Conservation (phyloP, 2,329 filamentous ascomycete species). For the Xylariaceae sp. region DNA sequence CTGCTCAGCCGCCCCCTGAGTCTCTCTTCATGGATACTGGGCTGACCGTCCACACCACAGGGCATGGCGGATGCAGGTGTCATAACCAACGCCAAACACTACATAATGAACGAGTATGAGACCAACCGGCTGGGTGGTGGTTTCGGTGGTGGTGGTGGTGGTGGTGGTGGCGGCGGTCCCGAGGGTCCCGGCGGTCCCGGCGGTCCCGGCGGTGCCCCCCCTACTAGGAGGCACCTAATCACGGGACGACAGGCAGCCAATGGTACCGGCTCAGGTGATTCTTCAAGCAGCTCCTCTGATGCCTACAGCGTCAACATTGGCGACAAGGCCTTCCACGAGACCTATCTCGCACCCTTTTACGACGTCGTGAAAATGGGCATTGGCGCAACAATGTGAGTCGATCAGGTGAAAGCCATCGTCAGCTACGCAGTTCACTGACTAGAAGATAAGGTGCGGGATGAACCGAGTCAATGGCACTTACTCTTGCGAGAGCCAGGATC, state of each 20-base stretch:
- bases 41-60: not conserved
- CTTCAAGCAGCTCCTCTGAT: not conserved
- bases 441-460: slow-evolving; percentile 13
- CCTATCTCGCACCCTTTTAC: slow-evolving; percentile 17
- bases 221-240: no score
- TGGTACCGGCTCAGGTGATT: not conserved
- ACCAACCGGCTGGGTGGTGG: slow-evolving; percentile 5
- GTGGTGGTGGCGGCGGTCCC: slow-evolving; percentile 3
- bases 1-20: no score
- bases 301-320: slow-evolving; percentile 10
- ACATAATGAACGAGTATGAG: slow-evolving; percentile 9
- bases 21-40: no score
- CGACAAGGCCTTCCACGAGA: slow-evolving; percentile 19
- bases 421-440: not conserved
- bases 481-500: slow-evolving; percentile 18
- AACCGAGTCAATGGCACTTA: slow-evolving; percentile 16
- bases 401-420: not conserved
- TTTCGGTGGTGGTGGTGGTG: not conserved
- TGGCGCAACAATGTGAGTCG: slow-evolving; percentile 12
- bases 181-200: slow-evolving; percentile 2
- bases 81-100: slow-evolving; percentile 5
- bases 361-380: slow-evolving; percentile 14
- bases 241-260: no score
- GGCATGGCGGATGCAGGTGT: slow-evolving; percentile 4
- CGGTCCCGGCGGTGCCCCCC: no score